These are phyloP conservation scores for Herpetomonas muscarum DNA, from an alignment of 208 protist genomes.

Conservation along the genomic window DNA sequence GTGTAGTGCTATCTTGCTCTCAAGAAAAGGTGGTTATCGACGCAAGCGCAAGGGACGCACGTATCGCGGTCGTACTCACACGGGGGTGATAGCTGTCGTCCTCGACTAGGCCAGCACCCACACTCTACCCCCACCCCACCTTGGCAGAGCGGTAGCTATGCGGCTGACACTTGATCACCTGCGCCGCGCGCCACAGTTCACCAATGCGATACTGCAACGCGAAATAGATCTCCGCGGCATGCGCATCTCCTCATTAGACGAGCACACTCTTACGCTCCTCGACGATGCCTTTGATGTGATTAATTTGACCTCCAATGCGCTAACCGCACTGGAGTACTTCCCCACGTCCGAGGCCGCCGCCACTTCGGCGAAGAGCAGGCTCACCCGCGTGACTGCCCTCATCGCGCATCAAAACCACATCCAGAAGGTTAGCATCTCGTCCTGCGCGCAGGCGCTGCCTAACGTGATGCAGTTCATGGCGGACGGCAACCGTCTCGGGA, in stretches of 20 bases:
- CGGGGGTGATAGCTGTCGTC: no score
- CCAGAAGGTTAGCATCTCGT: slow-evolving; percentile 67
- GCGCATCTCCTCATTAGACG: slow-evolving; percentile 73
- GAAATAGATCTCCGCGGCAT: slow-evolving; percentile 84
- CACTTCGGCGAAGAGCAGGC: slow-evolving; percentile 20
- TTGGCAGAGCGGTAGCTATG: no score
- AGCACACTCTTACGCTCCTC: slow-evolving; percentile 53
- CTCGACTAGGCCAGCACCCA: no score
- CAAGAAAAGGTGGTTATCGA: no score
- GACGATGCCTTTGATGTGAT: slow-evolving; percentile 82
- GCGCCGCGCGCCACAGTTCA: slow-evolving; percentile 80
- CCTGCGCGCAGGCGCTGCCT: slow-evolving; percentile 66
- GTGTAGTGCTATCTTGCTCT: no score
- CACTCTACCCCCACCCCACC: no score
- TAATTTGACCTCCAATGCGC: slow-evolving; percentile 77
- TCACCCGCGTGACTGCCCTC: slow-evolving; percentile 64
- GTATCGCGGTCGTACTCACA: no score
- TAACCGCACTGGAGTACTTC: slow-evolving; percentile 79
- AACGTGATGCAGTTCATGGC: slow-evolving; percentile 71
- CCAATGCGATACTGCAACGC: slow-evolving; percentile 73
- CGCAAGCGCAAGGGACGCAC: no score
- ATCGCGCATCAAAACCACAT: slow-evolving; percentile 79
- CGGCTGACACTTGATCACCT: slow-evolving; percentile 72
- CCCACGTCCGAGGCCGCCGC: slow-evolving; percentile 17
- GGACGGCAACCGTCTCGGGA: slow-evolving; percentile 61